These are phyloP conservation scores for Flammula alnicola DNA, from an alignment of 1,284 basidiomycete genomes.

Conservation along the genomic window DNA sequence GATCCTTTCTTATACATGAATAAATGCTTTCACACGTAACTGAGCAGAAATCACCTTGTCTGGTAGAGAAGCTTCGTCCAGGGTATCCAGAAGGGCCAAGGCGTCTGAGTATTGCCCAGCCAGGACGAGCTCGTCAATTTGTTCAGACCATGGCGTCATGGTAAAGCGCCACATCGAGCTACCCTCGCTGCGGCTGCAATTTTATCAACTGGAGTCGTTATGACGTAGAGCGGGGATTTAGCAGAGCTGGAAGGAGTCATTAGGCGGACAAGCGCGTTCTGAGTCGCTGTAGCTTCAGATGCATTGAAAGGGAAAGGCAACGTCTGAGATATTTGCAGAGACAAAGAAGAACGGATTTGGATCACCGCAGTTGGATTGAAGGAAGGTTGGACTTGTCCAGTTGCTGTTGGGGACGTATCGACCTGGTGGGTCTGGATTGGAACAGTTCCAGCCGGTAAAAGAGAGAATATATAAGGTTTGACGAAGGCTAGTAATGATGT, in stretches of 20 bases:
- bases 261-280: conserved; percentile 62
- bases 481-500: conserved; percentile 60
- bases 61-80: conserved; percentile 65
- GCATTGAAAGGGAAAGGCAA: conserved; percentile 66
- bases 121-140: conserved; percentile 85
- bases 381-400: conserved; percentile 31
- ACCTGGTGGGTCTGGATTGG: conserved; percentile 35
- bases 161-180: conserved; percentile 79
- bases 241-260: conserved; percentile 53
- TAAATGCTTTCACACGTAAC: conserved; percentile 4
- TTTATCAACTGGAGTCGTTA: conserved; percentile 78
- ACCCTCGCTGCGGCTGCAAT: conserved; percentile 65
- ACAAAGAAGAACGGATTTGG: conserved; percentile 82
- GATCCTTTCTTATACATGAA: conserved; percentile 43
- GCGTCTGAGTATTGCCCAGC: conserved; percentile 81
- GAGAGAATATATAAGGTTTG: conserved; percentile 85
- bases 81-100: conserved; percentile 75
- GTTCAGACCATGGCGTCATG: conserved; percentile 78
- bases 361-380: conserved; percentile 61
- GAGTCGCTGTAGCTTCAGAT: conserved; percentile 27
- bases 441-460: conserved; percentile 72
- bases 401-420: conserved; percentile 29
- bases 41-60: conserved; percentile 61
- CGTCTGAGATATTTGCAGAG: conserved; percentile 66
- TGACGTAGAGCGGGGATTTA: conserved; percentile 67